Evolutionary conservation across 2,329 filamentous ascomycete species (phyloP).

Genomic region (Exutisphaerella laricina): DNA sequence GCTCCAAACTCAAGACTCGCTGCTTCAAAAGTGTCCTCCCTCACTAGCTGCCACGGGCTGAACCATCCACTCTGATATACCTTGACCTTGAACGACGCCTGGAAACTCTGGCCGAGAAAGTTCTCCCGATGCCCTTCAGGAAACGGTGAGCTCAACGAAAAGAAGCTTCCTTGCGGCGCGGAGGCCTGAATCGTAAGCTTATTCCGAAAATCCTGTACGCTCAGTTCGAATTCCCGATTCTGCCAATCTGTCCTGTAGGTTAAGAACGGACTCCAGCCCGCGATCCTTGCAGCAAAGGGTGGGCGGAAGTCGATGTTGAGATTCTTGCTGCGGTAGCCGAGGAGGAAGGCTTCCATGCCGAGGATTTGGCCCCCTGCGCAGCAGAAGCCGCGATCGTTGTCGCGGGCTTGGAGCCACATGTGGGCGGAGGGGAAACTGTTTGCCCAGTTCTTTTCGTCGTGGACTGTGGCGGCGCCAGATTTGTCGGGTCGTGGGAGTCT

Average conservation of each 20-base stretch:
- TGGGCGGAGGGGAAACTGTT: conserved; percentile 42
- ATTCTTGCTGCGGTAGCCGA: conserved; percentile 41
- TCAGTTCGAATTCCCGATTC: conserved; percentile 35
- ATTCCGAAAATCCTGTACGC: conserved; percentile 36
- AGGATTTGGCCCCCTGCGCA: conserved; percentile 38
- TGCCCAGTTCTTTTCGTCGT: conserved; percentile 51
- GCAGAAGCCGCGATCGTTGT: conserved; percentile 29
- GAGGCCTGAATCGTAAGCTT: conserved; percentile 39
- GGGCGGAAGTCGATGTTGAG: conserved; percentile 41
- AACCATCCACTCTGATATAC: conserved; percentile 38
- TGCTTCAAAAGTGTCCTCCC: conserved; percentile 38
- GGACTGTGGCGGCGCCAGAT: conserved; percentile 37
- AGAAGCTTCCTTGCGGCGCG: conserved; percentile 42
- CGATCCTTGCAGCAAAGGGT: conserved; percentile 38
- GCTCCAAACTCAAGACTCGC: conserved; percentile 48
- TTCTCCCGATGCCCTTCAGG: conserved; percentile 42
- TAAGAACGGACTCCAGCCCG: conserved; percentile 40
- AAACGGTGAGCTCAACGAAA: conserved; percentile 44
- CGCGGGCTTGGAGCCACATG: conserved; percentile 38
- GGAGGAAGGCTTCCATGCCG: conserved; percentile 42
- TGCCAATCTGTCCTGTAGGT: conserved; percentile 39
- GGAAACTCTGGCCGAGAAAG: conserved; percentile 44
- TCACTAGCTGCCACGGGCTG: conserved; percentile 38
- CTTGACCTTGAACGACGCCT: conserved; percentile 40
- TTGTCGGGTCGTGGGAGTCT: conserved; percentile 24